These are phyloP conservation scores for Thraustochytrium sp. DNA, from an alignment of 352 stramenopile genomes.

Conservation along the genomic window DNA sequence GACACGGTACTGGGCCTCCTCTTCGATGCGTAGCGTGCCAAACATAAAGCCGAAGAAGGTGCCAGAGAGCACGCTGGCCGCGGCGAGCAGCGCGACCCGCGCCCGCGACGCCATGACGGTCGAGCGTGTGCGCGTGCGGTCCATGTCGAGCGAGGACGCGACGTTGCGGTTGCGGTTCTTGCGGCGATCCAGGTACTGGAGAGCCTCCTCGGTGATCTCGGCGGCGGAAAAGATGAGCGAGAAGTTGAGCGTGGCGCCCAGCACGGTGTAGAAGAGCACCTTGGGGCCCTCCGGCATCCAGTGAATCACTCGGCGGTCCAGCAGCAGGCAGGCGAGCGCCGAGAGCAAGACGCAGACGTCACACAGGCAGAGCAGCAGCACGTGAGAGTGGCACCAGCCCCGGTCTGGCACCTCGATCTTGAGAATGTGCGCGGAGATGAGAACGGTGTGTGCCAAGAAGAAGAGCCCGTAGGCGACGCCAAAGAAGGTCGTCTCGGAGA, in stretches of 20 bases:
- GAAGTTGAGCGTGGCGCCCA: conserved; percentile 26
- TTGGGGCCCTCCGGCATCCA: conserved; percentile 26
- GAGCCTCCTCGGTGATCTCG: not conserved
- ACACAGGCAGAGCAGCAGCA: not conserved
- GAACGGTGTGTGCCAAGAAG: conserved; percentile 7
- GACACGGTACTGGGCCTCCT: conserved; percentile 15
- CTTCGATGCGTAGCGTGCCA: conserved; percentile 30
- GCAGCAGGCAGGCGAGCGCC: conserved; percentile 2
- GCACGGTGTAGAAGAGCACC: conserved; percentile 33
- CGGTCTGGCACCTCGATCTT: conserved; percentile 16
- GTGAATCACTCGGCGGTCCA: conserved; percentile 17
- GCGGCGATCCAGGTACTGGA: not conserved
- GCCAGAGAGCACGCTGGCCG: not conserved
- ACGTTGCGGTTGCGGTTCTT: not conserved
- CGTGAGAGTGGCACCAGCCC: not conserved
- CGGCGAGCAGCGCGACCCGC: conserved; percentile 2
- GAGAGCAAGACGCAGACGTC: conserved; percentile 7
- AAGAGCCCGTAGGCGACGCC: conserved; percentile 27
- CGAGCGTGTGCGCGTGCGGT: not conserved
- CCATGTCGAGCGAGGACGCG: not conserved
- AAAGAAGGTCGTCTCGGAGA: conserved; percentile 37
- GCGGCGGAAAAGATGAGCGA: conserved; percentile 15
- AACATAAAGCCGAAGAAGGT: conserved; percentile 39
- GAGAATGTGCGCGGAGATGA: conserved; percentile 5
- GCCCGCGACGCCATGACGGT: not conserved